Base-by-base conservation (phyloP, 2,329 filamentous ascomycete species). In the Neopestalotiopsis sp. region DNA sequence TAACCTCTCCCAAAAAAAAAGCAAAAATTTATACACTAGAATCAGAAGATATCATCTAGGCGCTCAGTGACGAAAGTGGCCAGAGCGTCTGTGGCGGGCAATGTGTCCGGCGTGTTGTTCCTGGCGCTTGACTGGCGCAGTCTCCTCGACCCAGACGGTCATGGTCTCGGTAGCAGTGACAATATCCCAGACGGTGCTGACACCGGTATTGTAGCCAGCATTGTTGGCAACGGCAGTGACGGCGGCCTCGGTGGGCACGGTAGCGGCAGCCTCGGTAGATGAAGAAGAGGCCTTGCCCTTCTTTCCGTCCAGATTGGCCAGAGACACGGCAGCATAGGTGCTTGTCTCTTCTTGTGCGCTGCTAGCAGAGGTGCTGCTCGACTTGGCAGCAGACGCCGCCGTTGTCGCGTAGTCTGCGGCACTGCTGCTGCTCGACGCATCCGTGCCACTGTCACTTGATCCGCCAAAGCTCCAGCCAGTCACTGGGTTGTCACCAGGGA, bases 401-500 rank as follows among this genome's bases (percentile, higher is more conserved):
- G 24, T 28, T 28, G 24, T 49, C 17, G 61, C 14, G 61, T 63
- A 63, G n/a, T 17, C 34, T 13, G 14, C 53, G 13, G 65, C n/a
- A 28, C 42, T 53, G 58, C 30, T 42, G 56, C 56, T 42, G 38
- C 56, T 49, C 10, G 17, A 56, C 42, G 17, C 61, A 28, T 57
- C 66, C 13, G 24, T 58, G 53, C 13, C 56, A 14, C 65, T 49
- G 10, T 30, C 38, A 30, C 56, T 58, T 20, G 56, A 58, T 24
- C 20, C 32, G 30, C 58, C 58, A 40, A 40, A 34, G 12, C 34
- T 74, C 83, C 85, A 91, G 61, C 86, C 85, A 49, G 82, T 81
- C n/a, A 90, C 75, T 3, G 84, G 82, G 79, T 88, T 87, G 77
- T 84, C 81, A 34, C 89, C 88, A 1, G 89, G 88, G 17, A 91